These are phyloP conservation scores for Symbiodinium pilosum DNA, from an alignment of 73 alveolate species.

Conservation along the genomic window DNA sequence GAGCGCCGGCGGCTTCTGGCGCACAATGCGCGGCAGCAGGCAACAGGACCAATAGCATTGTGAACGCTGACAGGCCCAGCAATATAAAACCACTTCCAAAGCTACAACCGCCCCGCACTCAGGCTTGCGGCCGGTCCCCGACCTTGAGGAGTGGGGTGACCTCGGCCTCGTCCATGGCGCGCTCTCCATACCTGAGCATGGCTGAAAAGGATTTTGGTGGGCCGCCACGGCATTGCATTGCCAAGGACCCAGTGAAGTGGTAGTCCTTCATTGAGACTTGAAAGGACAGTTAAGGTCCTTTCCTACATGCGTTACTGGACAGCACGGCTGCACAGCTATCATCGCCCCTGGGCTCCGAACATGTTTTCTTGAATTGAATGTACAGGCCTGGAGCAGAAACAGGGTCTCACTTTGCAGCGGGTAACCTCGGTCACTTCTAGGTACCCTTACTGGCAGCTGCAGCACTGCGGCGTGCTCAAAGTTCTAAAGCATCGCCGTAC, in stretches of 20 bases:
- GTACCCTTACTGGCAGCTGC: not conserved
- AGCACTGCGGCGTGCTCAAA: no score
- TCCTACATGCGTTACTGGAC: not conserved
- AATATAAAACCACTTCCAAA: no score
- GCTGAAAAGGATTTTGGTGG: no score
- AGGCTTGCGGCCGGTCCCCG: no score
- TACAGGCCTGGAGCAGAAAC: not conserved
- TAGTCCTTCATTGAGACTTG: no score
- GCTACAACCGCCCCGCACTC: no score
- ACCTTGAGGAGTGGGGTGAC: conserved; percentile 91
- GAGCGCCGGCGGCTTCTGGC: conserved; percentile 92
- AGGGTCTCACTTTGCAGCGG: not conserved
- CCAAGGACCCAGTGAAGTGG: no score
- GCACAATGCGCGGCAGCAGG: not conserved
- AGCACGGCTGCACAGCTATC: not conserved
- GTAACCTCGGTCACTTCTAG: not conserved
- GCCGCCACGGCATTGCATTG: no score
- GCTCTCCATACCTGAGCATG: conserved; percentile 43
- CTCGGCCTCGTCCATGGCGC: conserved; percentile 46
- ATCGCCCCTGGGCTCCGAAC: not conserved
- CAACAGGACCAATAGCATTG: not conserved
- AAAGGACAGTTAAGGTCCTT: no score
- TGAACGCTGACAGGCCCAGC: not conserved
- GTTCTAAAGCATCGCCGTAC: no score
- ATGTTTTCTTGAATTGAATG: not conserved